Base-by-base conservation (phyloP, 2,329 filamentous ascomycete genomes). In the Fusarium nodosum region DNA sequence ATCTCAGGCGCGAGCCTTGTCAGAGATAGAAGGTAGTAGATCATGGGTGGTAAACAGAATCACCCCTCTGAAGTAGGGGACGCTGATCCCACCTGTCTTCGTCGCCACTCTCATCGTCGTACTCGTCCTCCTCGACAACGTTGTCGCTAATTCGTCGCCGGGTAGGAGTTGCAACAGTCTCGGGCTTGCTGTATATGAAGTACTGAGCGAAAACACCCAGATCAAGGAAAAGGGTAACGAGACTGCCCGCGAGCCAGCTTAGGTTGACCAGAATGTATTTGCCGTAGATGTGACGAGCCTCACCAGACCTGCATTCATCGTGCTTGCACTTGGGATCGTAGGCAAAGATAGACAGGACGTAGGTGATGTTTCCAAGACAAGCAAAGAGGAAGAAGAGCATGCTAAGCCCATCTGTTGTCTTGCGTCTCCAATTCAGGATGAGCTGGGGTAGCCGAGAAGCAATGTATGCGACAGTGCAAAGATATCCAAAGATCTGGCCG, bases 361-460 rank as follows among this genome's bases (percentile, higher is more conserved):
- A 98, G 0, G 94, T 97, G 69, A 97, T 79, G 78, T 99, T 99
- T 3, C 96, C 96, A 8, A 98, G 88, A 77, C 95, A 98, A 7
- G 96, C 96, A 78, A 99, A 98, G 24, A 98, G 84, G 82, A 98
- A 98, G 81, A 98, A 99, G 13, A 98, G 86, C 82, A 97, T 90
- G 69, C 92, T 95, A 22, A 99, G 91, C 5, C 96, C 96, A 58
- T 98, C 94, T 1, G 94, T 97, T 44, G 91, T 94, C 82, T 97
- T 97, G 67, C 96, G 91, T 22, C 93, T 89, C 82, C 93, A 97
- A 80, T 98, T 99, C 55, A 98, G 88, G 10, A 97, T 85, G 3
- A 99, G 85, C 81, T 99, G 96, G 0, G 96, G 96, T 9, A 98
- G 81, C 11, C 96, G 91, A 1, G 92, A 96, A 24, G 93, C 93